Base-by-base conservation (phyloP, 495 filamentous ascomycete genomes). In the Monascus purpureus region DNA sequence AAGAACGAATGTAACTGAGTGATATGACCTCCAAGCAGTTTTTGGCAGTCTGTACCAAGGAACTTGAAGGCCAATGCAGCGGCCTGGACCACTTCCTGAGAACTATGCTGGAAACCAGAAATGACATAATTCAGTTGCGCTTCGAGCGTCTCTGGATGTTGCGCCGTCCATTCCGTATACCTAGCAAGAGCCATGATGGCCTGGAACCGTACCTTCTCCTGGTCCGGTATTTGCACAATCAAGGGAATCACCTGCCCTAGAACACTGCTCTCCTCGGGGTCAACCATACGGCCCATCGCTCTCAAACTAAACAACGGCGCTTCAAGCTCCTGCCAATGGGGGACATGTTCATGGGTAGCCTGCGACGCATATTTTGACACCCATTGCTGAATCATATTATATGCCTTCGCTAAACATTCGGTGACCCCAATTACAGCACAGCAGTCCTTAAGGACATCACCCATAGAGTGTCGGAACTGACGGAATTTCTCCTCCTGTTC, bases 401-500 rank as follows among this genome's bases (percentile, higher is more conserved):
- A 83, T 2, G 90, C 76, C 52, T 96, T 96, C 32, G 70, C 68
- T 27, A 99, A 70, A 40, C 90, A 96, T 29, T 92, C 82, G 0
- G 82, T 72, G 18, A 88, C 78, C 8, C 87, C 87, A 49, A 99
- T 87, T 13, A 99, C 87, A 42, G 93, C 78, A 55, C 90, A 96
- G 33, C 85, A 84, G 48, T 96, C 90, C 59, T 99, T 99, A 25
- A 99, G 71, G 2, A 94, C 90, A 53, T 99, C 90, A 12, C 90
- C 90, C 86, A 96, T 99, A 16, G 80, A 70, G 51, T 99, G 90
- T 38, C 90, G 67, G 63, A 95, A 96, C 46, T 93, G 82, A 25
- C 90, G 76, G 63, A 96, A 99, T 46, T 90, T 94, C 46, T 99
- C 90, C 50, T 99, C 90, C 30, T 82, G 74, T 50, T 95, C 90